Evolutionary conservation across 148 eudicot species (phyloP), one percentile per base, ranked within the genome.

Genomic region (Fagopyrum homotropicum): DNA sequence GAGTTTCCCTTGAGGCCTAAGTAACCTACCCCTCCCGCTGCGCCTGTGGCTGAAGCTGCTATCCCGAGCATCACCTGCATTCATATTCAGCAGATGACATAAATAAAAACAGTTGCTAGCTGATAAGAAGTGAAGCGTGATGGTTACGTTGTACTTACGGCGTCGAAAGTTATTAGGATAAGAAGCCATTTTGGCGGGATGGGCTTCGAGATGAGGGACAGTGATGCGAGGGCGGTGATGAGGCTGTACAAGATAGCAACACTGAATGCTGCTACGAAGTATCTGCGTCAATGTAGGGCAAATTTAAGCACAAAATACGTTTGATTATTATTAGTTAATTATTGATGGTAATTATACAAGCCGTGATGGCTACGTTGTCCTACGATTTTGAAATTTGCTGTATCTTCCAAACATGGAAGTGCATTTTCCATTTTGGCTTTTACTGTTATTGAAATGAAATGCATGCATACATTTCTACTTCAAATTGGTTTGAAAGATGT

Each of bases 61-160:
- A 93, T 82, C 16, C 96, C 96, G 46, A 93, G 60, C 78, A 88
- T 72, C 57, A 93, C 40, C 98, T 93, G 87, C 82, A 81, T 26
- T 6, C 26, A 22, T 3, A 35, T 52, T 15, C 4, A 52, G 5
- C n/a, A 52, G 19, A 52, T 3, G 3, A 35, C 40, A 35, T 35
- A 35, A 35, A 35, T 35, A 4, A 63, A 12, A n/a, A 30, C 35
- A 6, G 17, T 12, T 63, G 15, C 2, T 35, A 35, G 40, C 1
- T 35, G 40, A 35, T 35, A 35, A 35, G 40, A 35, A 35, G 2
- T 0, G 40, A 35, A 35, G 72, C 0, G 29, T 6, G 7, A 44
- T 22, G 6, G 17, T 2, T 1, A 19, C 0, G 9, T 57, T 57
- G 17, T 17, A 44, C 56, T 19, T 81, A 88, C 91, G 80, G 83